phyloP scores from a whole-genome alignment of 2,329 filamentous ascomycete genomes.

The Colletotrichum cuscutae region DNA sequence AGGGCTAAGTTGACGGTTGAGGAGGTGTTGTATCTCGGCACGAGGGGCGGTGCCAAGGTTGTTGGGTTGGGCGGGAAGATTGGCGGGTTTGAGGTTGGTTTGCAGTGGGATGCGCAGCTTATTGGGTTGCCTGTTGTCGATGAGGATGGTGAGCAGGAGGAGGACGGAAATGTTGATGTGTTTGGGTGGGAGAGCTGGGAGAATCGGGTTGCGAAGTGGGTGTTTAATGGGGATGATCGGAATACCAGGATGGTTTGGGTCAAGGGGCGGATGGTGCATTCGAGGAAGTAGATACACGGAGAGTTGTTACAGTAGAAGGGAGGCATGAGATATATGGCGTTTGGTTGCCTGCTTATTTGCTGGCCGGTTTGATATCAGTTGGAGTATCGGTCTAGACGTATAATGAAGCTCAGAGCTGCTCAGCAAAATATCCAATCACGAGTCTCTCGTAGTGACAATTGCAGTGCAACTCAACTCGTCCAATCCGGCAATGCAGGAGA shows the following conservation, averaged over 20 bases:
- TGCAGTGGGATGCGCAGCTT: constrained; percentile 92
- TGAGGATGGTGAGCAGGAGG: constrained; percentile 50
- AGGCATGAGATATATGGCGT: not conserved
- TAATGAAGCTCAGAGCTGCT: not conserved
- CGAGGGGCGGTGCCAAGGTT: constrained; percentile 85
- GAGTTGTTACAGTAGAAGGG: not conserved
- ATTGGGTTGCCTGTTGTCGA: constrained; percentile 69
- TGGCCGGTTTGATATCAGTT: not conserved
- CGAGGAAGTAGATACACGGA: constrained; percentile 46
- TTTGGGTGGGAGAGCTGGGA: constrained; percentile 94
- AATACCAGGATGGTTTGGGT: constrained; percentile 94
- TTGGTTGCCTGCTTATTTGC: not conserved
- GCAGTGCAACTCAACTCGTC: not conserved
- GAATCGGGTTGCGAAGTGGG: constrained; percentile 90
- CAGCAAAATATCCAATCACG: rapidly evolving
- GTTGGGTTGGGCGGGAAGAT: constrained; percentile 78
- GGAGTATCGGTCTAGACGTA: not conserved
- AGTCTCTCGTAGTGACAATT: not conserved
- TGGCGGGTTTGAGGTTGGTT: constrained; percentile 86
- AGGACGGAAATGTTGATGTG: constrained; percentile 78
- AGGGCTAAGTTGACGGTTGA: constrained; percentile 80
- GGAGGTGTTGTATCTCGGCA: constrained; percentile 88
- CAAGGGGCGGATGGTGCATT: constrained; percentile 82
- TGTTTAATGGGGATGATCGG: constrained; percentile 92
- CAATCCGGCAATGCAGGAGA: not conserved